phyloP scores from a whole-genome alignment of 495 filamentous ascomycete species.

The Aspergillus egyptiacus region DNA sequence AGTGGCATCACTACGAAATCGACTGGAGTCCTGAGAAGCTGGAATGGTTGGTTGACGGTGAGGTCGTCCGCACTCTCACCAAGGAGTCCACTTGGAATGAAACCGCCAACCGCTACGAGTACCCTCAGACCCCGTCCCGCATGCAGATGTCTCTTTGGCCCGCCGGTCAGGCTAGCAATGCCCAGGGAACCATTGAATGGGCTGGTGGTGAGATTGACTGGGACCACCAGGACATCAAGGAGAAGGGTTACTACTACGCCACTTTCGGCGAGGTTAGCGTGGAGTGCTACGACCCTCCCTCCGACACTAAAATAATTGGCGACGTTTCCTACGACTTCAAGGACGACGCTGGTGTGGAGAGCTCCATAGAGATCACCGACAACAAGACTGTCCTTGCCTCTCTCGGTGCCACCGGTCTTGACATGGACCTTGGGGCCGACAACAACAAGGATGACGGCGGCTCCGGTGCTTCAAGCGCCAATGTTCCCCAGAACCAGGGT shows the following conservation, averaged over 20 bases:
- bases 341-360: conserved; percentile 57
- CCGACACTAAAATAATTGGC: conserved; percentile 53
- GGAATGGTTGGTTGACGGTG: conserved; percentile 79
- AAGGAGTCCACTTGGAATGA: conserved; percentile 76
- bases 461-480: conserved; percentile 23
- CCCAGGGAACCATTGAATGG: conserved; percentile 82
- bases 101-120: conserved; percentile 76
- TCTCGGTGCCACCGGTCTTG: conserved; percentile 66
- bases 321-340: conserved; percentile 71
- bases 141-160: conserved; percentile 96
- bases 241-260: conserved; percentile 84
- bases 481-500: conserved; percentile 31
- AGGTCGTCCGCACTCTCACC: conserved; percentile 64
- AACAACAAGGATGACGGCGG: conserved; percentile 18
- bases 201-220: conserved; percentile 87
- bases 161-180: conserved; percentile 73
- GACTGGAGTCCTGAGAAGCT: conserved; percentile 84
- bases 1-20: conserved; percentile 88
- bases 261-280: conserved; percentile 70
- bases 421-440: conserved; percentile 50
- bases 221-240: conserved; percentile 73
- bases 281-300: conserved; percentile 73
- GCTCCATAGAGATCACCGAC: conserved; percentile 68
- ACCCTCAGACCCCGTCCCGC: conserved; percentile 88
- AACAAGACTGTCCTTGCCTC: conserved; percentile 73